Conservation (phyloP, 2,329 filamentous ascomycete species). For the Chaetomium sp. region DNA sequence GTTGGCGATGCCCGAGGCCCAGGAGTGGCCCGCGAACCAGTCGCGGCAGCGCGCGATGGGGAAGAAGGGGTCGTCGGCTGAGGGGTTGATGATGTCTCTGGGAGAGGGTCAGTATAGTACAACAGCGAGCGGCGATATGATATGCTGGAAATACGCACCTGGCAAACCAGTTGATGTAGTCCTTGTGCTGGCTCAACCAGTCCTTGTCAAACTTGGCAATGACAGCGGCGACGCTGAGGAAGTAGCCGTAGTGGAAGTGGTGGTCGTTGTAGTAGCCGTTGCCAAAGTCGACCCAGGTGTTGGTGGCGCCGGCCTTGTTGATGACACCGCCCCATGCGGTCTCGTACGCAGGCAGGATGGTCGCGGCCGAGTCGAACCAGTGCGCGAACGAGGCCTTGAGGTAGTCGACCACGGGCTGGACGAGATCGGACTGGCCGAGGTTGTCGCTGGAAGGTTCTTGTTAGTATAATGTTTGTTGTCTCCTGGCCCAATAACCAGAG, state of each 20-base stretch:
- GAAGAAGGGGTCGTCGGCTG: background rate
- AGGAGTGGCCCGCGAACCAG: background rate
- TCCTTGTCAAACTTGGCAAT: background rate
- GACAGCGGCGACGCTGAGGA: background rate
- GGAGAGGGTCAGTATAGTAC: background rate
- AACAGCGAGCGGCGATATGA: no score
- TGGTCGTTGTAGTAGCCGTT: slow-evolving; percentile 2
- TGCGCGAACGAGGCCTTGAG: background rate
- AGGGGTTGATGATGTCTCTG: slow-evolving; percentile 1
- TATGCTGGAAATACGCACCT: no score
- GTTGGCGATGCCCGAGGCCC: background rate
- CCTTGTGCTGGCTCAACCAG: background rate
- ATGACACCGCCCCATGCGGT: background rate
- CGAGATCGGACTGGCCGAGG: background rate
- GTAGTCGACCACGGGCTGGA: background rate
- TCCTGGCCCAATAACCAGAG: no score
- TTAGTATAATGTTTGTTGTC: no score
- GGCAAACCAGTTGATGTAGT: background rate
- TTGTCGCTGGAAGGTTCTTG: background rate
- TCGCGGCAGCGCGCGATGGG: background rate
- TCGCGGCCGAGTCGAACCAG: background rate
- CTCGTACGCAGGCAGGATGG: background rate
- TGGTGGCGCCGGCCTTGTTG: background rate
- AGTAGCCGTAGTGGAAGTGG: slow-evolving; percentile 1
- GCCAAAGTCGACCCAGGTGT: background rate